Base-by-base conservation (phyloP, 371 early-diverging fungal genomes). In the Mucor plumbeus region DNA sequence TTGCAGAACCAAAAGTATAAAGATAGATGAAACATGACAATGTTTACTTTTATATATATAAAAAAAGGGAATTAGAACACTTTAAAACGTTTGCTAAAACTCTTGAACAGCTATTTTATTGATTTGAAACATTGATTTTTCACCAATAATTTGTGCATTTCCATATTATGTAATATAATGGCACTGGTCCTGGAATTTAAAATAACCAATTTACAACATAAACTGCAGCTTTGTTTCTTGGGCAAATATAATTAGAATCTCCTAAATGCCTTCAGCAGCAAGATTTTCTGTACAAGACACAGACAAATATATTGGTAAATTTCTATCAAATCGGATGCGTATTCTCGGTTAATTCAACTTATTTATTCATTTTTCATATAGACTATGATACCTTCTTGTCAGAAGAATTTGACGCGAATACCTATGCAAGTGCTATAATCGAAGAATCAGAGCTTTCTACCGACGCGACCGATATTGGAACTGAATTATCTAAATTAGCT, bases 401-500 rank as follows among this genome's bases (percentile, higher is more conserved):
- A 3, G 82, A 84, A 44, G 75, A 82, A 58, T 89, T 88, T 67
- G 87, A 89, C 70, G 83, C 87, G n/a, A 85, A 83, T 48, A 75
- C 66, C 33, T 85, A 88, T 74, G 86, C 87, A 17, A 81, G 81
- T 54, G 72, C 82, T 15, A 82, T 87, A 36, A 78, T 85, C 19
- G 81, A 85, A 56, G 73, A 81, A 62, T 75, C 88, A n/a, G 74
- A 78, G 15, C 64, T 3, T 1, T 41, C 70, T 33, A 67, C 63
- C n/a, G 88, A 85, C 44, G 83, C 77, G 33, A 78, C 76, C 10
- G 91, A 92, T 68, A 84, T 91, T 35, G 75, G 87, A 5, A 85
- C 89, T 9, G 87, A 91, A 3, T 79, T 93, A 3, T 85, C 91
- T 10, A 90, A 87, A 67, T 79, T 93, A 39, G 82, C 87, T 11